Conservation (phyloP, 2,329 filamentous ascomycete species). For the Gremmenia infestans region DNA sequence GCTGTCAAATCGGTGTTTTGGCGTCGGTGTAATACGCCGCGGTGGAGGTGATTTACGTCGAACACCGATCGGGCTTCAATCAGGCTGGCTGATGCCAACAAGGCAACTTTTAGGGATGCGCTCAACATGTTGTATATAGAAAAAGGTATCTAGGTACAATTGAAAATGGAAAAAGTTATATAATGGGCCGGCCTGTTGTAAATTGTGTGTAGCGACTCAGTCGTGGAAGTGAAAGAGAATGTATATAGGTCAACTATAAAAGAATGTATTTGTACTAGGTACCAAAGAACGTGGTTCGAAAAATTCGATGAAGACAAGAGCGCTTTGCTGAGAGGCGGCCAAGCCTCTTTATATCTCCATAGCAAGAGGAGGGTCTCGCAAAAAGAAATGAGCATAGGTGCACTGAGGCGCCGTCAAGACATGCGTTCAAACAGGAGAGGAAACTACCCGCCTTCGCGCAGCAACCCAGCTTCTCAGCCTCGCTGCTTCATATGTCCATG, state of each 20-base stretch:
- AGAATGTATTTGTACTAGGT: conserved; percentile 20
- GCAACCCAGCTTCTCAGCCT: conserved; percentile 14
- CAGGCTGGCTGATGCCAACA: conserved; percentile 23
- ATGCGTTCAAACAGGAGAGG: conserved; percentile 14
- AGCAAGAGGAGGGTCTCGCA: neutral
- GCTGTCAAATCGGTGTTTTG: conserved; percentile 10
- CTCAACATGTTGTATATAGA: conserved; percentile 21
- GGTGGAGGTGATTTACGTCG: conserved; percentile 14
- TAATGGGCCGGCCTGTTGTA: conserved; percentile 17
- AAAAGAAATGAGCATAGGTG: neutral
- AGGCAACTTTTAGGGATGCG: conserved; percentile 17
- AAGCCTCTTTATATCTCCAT: neutral
- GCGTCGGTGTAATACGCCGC: neutral
- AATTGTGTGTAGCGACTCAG: conserved; percentile 24
- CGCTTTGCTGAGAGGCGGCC: conserved; percentile 3
- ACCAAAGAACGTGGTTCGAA: conserved; percentile 26
- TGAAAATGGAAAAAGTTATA: conserved; percentile 7
- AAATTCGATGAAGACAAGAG: conserved; percentile 20
- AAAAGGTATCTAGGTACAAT: conserved; percentile 2
- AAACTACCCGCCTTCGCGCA: conserved; percentile 1
- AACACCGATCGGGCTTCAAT: conserved; percentile 18
- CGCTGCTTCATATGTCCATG: conserved; percentile 16
- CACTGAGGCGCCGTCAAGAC: neutral
- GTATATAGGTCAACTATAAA: conserved; percentile 11
- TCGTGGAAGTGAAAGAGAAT: conserved; percentile 7